Conservation (phyloP, 2,329 filamentous ascomycete genomes). For the Metarhizium humberi region DNA sequence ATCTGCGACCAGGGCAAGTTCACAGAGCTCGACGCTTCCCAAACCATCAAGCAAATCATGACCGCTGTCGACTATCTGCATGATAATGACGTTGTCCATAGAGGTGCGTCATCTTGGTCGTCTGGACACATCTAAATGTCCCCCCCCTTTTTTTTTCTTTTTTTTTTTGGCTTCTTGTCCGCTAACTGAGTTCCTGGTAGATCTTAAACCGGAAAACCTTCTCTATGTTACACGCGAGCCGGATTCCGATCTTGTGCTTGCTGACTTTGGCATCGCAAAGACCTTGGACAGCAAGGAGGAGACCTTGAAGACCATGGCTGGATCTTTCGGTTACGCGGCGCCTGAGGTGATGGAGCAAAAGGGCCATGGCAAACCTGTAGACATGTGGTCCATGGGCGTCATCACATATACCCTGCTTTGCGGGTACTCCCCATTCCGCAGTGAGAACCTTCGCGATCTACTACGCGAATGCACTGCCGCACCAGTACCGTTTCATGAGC, state of each 20-base stretch:
- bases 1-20: constrained; percentile 98
- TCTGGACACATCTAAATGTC: neutral
- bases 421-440: constrained; percentile 95
- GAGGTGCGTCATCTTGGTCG: constrained; percentile 48
- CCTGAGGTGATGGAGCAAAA: constrained; percentile 98
- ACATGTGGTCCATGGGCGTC: constrained; percentile 99
- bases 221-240: constrained; percentile 75
- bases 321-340: constrained; percentile 94
- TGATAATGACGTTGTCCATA: constrained; percentile 87
- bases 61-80: constrained; percentile 92
- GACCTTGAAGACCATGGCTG: constrained; percentile 95
- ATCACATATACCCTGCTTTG: constrained; percentile 98
- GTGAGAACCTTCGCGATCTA: constrained; percentile 83
- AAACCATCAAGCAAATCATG: constrained; percentile 90
- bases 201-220: constrained; percentile 96
- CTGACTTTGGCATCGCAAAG: constrained; percentile 98
- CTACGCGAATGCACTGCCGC: constrained; percentile 87
- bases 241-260: constrained; percentile 80
- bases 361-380: constrained; percentile 94
- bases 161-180: neutral
- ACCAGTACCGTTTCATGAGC: constrained; percentile 87
- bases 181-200: constrained; percentile 33
- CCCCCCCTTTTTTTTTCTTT: neutral
- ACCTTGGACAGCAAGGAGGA: constrained; percentile 88
- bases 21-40: constrained; percentile 94